Evolutionary conservation across 1,139 yeast genomes (phyloP).

Genomic region (Blastobotrys buckinghamii): DNA sequence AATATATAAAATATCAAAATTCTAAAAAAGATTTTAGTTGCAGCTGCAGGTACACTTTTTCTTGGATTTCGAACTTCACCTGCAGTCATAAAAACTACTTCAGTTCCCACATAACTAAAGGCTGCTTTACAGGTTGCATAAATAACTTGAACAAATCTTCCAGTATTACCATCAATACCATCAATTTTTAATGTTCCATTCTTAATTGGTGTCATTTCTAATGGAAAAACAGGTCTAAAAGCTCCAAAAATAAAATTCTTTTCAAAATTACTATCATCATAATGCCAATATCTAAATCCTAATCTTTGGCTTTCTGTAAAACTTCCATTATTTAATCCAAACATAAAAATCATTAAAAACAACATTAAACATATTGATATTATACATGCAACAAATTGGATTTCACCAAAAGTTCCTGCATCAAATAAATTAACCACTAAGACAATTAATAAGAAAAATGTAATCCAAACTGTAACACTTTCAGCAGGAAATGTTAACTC

Average conservation of each 20-base stretch:
- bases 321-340: constrained; percentile 53
- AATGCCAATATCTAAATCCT: constrained; percentile 66
- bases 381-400: constrained; percentile 60
- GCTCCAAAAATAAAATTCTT: constrained; percentile 57
- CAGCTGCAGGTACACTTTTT: constrained; percentile 70
- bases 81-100: constrained; percentile 77
- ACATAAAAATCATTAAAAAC: constrained; percentile 56
- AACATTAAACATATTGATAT: constrained; percentile 52
- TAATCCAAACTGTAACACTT: constrained; percentile 61
- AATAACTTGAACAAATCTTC: constrained; percentile 58
- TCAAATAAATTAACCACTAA: constrained; percentile 55
- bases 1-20: constrained; percentile 61
- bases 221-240: constrained; percentile 62
- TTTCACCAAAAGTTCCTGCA: constrained; percentile 68
- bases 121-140: constrained; percentile 61
- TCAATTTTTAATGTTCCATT: constrained; percentile 23
- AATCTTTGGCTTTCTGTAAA: constrained; percentile 30
- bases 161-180: constrained; percentile 60
- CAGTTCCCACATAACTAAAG: constrained; percentile 76
- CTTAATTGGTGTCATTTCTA: constrained; percentile 9
- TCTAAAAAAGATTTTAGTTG: constrained; percentile 68
- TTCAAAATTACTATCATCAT: constrained; percentile 44
- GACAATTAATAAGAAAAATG: constrained; percentile 48
- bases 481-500: constrained; percentile 45
- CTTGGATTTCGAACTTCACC: constrained; percentile 83